These are phyloP conservation scores for Chimonanthus praecox DNA, from an alignment of 164 flowering plant species.

Conservation along the genomic window DNA sequence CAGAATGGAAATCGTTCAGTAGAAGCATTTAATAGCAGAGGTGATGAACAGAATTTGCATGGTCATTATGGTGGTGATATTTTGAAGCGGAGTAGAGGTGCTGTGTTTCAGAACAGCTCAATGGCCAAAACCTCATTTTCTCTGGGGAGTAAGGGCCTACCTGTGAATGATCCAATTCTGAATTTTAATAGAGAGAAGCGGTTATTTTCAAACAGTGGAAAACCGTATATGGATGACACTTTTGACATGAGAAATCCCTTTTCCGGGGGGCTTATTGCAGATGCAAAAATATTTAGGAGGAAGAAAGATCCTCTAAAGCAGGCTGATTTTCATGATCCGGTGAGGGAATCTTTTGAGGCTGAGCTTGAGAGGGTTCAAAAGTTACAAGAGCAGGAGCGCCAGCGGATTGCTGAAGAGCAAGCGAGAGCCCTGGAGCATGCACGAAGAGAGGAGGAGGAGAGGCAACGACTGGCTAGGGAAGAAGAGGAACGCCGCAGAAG, in stretches of 20 bases:
- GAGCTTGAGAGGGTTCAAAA: slow-evolving; percentile 95
- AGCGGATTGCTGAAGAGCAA: slow-evolving; percentile 72
- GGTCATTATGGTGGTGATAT: slow-evolving; percentile 36
- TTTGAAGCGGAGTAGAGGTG: slow-evolving; percentile 36
- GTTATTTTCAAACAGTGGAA: slow-evolving; percentile 38
- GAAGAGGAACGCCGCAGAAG: slow-evolving; percentile 69
- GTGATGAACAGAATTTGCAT: slow-evolving; percentile 30
- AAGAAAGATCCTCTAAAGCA: slow-evolving; percentile 67
- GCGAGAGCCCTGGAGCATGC: slow-evolving; percentile 78
- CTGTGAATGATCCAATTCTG: slow-evolving; percentile 44
- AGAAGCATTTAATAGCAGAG: slow-evolving; percentile 38
- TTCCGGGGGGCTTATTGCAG: slow-evolving; percentile 50
- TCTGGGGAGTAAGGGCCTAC: slow-evolving; percentile 34
- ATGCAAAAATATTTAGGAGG: slow-evolving; percentile 41
- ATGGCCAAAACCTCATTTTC: slow-evolving; percentile 42
- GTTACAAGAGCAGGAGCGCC: slow-evolving; percentile 90
- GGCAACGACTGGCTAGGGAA: slow-evolving; percentile 58
- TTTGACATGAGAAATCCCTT: slow-evolving; percentile 66
- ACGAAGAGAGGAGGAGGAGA: slow-evolving; percentile 89
- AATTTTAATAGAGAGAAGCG: slow-evolving; percentile 60
- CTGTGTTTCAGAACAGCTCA: slow-evolving; percentile 34
- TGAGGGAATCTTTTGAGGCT: slow-evolving; percentile 95
- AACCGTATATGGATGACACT: slow-evolving; percentile 55
- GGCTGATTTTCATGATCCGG: slow-evolving; percentile 86
- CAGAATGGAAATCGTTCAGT: slow-evolving; percentile 39